These are phyloP conservation scores for Tulasnella sp. DNA, from an alignment of 768 basidiomycete species.

Conservation along the genomic window DNA sequence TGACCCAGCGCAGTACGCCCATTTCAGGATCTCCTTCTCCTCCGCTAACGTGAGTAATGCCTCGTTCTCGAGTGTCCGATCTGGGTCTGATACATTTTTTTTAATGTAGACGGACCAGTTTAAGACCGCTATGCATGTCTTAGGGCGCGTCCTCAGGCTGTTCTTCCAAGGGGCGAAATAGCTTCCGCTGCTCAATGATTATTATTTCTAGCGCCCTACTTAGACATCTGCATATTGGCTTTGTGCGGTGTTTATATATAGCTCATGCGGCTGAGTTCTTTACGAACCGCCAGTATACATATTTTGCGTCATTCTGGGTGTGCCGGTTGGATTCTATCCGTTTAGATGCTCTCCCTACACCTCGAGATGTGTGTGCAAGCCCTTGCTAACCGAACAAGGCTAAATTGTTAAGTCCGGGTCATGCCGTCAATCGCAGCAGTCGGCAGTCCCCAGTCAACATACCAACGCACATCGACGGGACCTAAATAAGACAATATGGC, in stretches of 20 bases:
- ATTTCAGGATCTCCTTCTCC: slow-evolving; percentile 29
- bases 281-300: neutral
- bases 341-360: too few relatives aligned
- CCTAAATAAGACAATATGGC: neutral
- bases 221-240: too few relatives aligned
- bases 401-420: neutral
- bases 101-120: slow-evolving; percentile 13
- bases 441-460: too few relatives aligned
- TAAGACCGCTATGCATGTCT: slow-evolving; percentile 17
- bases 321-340: neutral
- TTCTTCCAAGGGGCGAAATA: slow-evolving; percentile 14
- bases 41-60: slow-evolving; percentile 24
- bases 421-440: neutral
- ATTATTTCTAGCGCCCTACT: too few relatives aligned
- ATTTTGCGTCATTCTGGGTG: neutral
- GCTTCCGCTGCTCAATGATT: too few relatives aligned
- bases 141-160: slow-evolving; percentile 15
- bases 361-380: neutral
- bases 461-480: too few relatives aligned
- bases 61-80: too few relatives aligned
- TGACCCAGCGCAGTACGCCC: slow-evolving; percentile 20
- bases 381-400: neutral
- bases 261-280: too few relatives aligned
- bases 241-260: too few relatives aligned
- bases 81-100: neutral